Base-by-base conservation (phyloP, 345 rosid species). In the Arabidopsis arenosa region DNA sequence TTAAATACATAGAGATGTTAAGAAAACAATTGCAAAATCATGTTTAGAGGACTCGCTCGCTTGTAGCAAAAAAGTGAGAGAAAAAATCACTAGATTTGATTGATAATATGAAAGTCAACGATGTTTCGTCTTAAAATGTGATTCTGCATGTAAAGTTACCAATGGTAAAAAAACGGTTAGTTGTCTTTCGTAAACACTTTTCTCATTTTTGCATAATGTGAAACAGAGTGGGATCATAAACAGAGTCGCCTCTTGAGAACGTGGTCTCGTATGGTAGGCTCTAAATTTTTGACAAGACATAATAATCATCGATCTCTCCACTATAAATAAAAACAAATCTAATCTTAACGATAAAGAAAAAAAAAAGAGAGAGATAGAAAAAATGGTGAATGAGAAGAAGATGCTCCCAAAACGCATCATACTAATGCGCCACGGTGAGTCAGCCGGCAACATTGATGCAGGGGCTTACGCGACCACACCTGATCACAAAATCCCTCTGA, bases 381-480 rank as follows among this genome's bases (percentile, higher is more conserved):
- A 26, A 61, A 73, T 68, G 75, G 70, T 37, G 61, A 74, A 13
- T 2, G 75, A 79, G 6, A 74, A 61, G 26, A 68, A 69, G 62
- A 77, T 73, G 26, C 86, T 81, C 4, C 98, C 98, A 6, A 89
- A 86, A 70, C 92, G 98, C 5, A 92, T 94, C 68, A 90, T 94
- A 81, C 82, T 94, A 12, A 86, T 94, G 83, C 93, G 98, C 0
- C 98, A 94, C 73, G 98, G 98, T 32, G 97, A 94, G 77, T 94
- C 98, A 0, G 80, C 89, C 52, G 98, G 97, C 0, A 94, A 94
- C 81, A 86, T 90, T n/a, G 86, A 91, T 81, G 83, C 83, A 14
- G 79, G 87, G 9, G 92, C 97, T 55, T 94, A 90, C 88, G 59
- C 88, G 43, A 92, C 96, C 68, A 92, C 82, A 0, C 96, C 98